Base-by-base conservation (phyloP, 2,329 filamentous ascomycete species). In the Thyridium curvatum region DNA sequence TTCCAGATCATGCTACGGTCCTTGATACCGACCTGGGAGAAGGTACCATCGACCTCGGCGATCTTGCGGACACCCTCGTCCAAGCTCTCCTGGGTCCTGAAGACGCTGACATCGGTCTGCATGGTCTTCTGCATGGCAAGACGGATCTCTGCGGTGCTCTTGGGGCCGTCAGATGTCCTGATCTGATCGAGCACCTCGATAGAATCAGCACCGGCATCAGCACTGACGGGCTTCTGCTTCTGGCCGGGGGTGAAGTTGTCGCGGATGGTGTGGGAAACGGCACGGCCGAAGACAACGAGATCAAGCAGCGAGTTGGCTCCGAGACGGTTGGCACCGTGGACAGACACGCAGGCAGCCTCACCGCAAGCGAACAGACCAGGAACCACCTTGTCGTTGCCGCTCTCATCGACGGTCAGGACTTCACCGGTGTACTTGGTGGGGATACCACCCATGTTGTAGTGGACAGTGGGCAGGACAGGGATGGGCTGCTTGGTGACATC, bases 1-100 rank as follows among this genome's bases (percentile, higher is more conserved):
- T 97, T 97, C 91, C 91, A 97, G 73, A 97, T 97, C 91, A 97
- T 96, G 77, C 87, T 94, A 66, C 93, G 86, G 67, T 97, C 91
- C 79, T 95, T 94, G 71, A 87, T 96, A 58, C 88, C 87, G 52
- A 97, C 84, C 58, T 96, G 74, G 53, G 74, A 68, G 69, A 85
- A 97, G 55, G 72, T 76, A 53, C 77, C 66, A 62, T 97, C 91
- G 52, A 97, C 87, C 52, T 88, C 81, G 49, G 69, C 80, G 64
- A 97, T 93, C 73, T 82, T 90, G 66, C 74, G 72, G 46, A 95
- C 90, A 78, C 91, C 91, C 67, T 96, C 86, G 52, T 96, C 88
- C 63, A 97, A 78, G 51, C 82, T 88, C 66, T 94, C 85, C 58
- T 97, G 89, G 32, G 86, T 95, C 62, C 91, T 79, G 86, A 97